A percentile compares a stretch with the other conserved stretches of the same genome.
These are phyloP conservation scores for Citrullus mucosospermus DNA, from an alignment of 306 rosid species.

Conservation along the genomic window DNA sequence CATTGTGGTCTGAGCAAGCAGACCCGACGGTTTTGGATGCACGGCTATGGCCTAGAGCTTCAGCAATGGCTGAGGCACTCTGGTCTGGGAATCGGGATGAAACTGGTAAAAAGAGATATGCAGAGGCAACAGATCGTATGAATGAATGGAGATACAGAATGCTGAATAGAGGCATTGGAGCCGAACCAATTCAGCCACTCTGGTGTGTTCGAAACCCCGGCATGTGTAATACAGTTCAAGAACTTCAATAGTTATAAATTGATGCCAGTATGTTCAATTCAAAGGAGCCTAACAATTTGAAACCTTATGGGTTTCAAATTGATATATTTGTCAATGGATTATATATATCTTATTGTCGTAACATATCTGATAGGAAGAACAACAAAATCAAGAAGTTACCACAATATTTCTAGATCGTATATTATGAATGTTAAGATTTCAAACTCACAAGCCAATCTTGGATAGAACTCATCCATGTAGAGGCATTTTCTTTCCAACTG, in stretches of 20 bases:
- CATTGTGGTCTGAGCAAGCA: constrained; percentile 83
- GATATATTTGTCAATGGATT: neutral
- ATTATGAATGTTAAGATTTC: neutral
- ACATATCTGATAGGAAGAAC: neutral
- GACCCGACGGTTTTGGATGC: constrained; percentile 60
- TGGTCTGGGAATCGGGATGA: constrained; percentile 80
- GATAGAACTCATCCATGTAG: neutral
- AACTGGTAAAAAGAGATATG: constrained; percentile 45
- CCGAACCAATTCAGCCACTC: constrained; percentile 90
- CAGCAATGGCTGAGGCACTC: constrained; percentile 64
- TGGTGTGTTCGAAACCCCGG: constrained; percentile 79
- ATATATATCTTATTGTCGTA: neutral
- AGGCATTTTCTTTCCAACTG: neutral
- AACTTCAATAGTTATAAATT: constrained; percentile 1
- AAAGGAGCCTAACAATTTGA: neutral
- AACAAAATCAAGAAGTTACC: neutral
- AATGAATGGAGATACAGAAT: constrained; percentile 80
- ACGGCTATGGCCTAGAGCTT: constrained; percentile 72
- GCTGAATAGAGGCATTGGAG: constrained; percentile 61
- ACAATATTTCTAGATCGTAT: neutral
- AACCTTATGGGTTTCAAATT: neutral
- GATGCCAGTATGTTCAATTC: neutral
- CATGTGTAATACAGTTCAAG: constrained; percentile 51
- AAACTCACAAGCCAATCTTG: neutral
- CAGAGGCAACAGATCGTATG: constrained; percentile 64